Evolutionary conservation across 345 rosid genomes (phyloP), one percentile per base, ranked within the genome.

Genomic region (Noccaea caerulescens): DNA sequence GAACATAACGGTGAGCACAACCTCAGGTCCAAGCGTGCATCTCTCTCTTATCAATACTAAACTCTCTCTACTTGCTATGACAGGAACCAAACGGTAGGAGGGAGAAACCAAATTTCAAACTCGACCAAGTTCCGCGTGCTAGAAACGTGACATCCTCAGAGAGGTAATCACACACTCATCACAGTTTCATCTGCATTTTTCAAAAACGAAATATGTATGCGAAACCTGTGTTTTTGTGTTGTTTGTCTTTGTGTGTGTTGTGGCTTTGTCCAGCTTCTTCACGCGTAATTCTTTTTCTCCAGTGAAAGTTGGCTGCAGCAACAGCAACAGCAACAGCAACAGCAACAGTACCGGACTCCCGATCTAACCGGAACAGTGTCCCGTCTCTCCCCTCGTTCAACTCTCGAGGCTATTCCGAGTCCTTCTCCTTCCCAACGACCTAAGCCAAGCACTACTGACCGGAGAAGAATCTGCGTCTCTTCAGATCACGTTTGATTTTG

Each of bases 71-170:
- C 45, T 6, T 43, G 27, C 20, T 58, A 38, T 58, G 63, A 68
- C 84, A 90, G 96, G 93, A 90, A 41, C 68, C 69, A 34, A 75
- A 41, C 39, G 72, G 83, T 64, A 79, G 83, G 69, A 79, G 80
- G 55, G 61, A 72, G 73, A 68, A 57, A 36, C 66, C 72, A 41
- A 86, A 83, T 12, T 55, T 55, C 54, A 86, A 80, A 67, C 71
- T 74, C 73, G 90, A 83, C 34, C 84, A 82, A 23, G 58, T 74
- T 63, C 49, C 80, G 6, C 71, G 51, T 39, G 33, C 82, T 60
- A 53, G 76, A 23, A 82, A 73, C 67, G 54, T 63, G 61, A 46
- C 58, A 72, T 63, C 80, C 34, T 53, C 80, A 65, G 93, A 87
- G 41, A 77, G 90, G 93, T 89, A 43, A 18, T 37, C 16, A 46